Percentiles rank a stretch among this genome's conserved stretches.
phyloP scores from a whole-genome alignment of 179 eudicot genomes.

The Pouteria campechiana region DNA sequence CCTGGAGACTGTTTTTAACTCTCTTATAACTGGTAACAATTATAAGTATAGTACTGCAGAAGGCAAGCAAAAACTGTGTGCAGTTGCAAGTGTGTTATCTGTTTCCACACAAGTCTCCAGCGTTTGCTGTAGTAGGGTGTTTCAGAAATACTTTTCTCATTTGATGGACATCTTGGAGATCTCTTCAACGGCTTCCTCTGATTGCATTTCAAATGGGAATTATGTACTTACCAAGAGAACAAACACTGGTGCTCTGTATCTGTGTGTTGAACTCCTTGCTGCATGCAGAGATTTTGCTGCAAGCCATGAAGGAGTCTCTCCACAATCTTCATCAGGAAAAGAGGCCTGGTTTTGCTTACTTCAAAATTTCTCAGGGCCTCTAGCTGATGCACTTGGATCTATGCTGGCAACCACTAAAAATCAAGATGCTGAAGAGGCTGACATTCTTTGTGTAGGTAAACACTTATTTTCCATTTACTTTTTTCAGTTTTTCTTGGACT shows the following conservation, averaged over 20 bases:
- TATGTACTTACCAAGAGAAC: slow-evolving; percentile 13
- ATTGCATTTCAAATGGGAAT: slow-evolving; percentile 11
- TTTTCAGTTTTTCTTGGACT: too few species aligned
- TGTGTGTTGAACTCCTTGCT: slow-evolving; percentile 61
- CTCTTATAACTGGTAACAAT: slow-evolving; percentile 20
- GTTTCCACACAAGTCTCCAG: slow-evolving; percentile 45
- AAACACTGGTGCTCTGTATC: slow-evolving; percentile 49
- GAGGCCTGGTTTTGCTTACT: slow-evolving; percentile 62
- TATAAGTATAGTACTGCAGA: slow-evolving; percentile 22
- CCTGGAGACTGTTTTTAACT: slow-evolving; percentile 30
- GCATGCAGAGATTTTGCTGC: slow-evolving; percentile 65
- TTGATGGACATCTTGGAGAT: slow-evolving; percentile 37
- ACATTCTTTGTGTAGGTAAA: slow-evolving; percentile 45
- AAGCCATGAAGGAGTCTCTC: slow-evolving; percentile 14
- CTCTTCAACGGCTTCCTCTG: slow-evolving; percentile 14
- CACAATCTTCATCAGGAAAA: slow-evolving; percentile 13
- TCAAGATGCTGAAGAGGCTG: slow-evolving; percentile 17
- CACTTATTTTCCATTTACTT: slow-evolving; percentile 1
- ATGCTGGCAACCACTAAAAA: slow-evolving; percentile 18
- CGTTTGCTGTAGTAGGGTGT: slow-evolving; percentile 54
- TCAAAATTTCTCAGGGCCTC: slow-evolving; percentile 22
- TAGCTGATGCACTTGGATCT: slow-evolving; percentile 30
- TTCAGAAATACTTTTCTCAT: slow-evolving; percentile 40
- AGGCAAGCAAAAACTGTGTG: slow-evolving; percentile 49
- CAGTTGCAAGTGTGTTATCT: slow-evolving; percentile 47